Base-by-base conservation (phyloP, 805 yeast genomes). In the Schwanniomyces yamadae region DNA sequence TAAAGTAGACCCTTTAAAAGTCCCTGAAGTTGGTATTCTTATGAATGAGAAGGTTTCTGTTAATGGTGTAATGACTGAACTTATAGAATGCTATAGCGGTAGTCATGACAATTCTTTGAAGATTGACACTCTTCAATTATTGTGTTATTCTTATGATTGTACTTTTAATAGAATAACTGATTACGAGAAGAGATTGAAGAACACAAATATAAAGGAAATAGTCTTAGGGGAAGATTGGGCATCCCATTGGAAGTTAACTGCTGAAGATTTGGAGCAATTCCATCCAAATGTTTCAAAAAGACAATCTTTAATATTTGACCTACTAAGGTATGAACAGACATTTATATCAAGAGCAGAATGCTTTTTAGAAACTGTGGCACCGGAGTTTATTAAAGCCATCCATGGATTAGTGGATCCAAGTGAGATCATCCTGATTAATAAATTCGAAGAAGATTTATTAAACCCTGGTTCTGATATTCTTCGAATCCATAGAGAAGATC, bases 291-390 rank as follows among this genome's bases (percentile, higher is more conserved):
- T 78, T 36, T 66, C 79, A n/a, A 78, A 77, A 48, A 69, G 78
- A 23, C 95, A 87, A 54, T 81, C 86, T 37, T 78, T 81, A 39
- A 73, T 85, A 4, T 88, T 83, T 58, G 95, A 87, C 52, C 61
- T 86, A 31, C 76, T 87, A 19, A 69, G 78, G 37, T 74, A 79
- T 31, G 95, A 86, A 45, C 86, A 82, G 48, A 72, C 78, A 12
- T 83, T 82, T 34, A 72, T 85, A 16, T 78, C 76, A 32, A 73
- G 86, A 50, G 82, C 89, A 2, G 70, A 72, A 42, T 77, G 82
- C 3, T 82, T 85, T 35, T 65, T 83, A 3, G 75, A 75, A 23
- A 37, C 53, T 5, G 72, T 65, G 4, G 73, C 66, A 0, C 73
- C 73, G 0, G 66, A 58, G 34, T 67, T 68, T 32, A 46, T 66